phyloP scores from a whole-genome alignment of 2,329 filamentous ascomycete genomes.

The Colletotrichum salicis region DNA sequence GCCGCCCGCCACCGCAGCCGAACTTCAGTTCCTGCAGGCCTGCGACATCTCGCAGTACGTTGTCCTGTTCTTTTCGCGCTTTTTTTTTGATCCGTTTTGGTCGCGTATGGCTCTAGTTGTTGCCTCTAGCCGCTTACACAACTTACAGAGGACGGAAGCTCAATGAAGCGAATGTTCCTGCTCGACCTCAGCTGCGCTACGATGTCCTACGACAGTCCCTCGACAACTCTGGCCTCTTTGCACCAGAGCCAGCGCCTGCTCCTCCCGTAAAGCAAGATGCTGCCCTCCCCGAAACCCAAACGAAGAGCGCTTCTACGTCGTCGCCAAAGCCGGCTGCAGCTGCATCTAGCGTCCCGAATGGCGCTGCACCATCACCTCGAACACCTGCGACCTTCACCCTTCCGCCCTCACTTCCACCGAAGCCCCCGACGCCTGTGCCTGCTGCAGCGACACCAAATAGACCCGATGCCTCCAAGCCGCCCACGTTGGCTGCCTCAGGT shows the following conservation, averaged over 20 bases:
- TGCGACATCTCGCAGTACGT: slow-evolving; percentile 71
- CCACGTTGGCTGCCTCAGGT: not conserved
- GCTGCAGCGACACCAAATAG: not conserved
- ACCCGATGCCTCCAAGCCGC: slow-evolving; percentile 4
- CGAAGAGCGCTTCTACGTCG: not conserved
- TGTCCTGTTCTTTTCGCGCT: slow-evolving; percentile 20
- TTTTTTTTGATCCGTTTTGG: slow-evolving; percentile 21
- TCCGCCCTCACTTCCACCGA: slow-evolving; percentile 7
- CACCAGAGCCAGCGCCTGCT: slow-evolving; percentile 10
- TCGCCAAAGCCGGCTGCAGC: slow-evolving; percentile 12
- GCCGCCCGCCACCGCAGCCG: slow-evolving; percentile 60
- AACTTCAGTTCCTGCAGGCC: slow-evolving; percentile 66
- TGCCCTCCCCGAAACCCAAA: slow-evolving; percentile 5
- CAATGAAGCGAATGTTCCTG: slow-evolving; percentile 64
- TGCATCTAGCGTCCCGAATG: slow-evolving; percentile 12
- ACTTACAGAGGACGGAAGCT: slow-evolving; percentile 57
- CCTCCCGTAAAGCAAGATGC: slow-evolving; percentile 20
- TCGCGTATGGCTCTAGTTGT: slow-evolving; percentile 37
- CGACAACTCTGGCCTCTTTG: slow-evolving; percentile 41
- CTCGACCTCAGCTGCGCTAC: slow-evolving; percentile 57
- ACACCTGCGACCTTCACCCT: not conserved
- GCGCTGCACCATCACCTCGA: slow-evolving; percentile 2
- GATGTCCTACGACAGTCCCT: slow-evolving; percentile 54
- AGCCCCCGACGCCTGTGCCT: slow-evolving; percentile 21
- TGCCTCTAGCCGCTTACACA: slow-evolving; percentile 20